Evolutionary conservation across 129 eudicot species (phyloP).

Genomic region (Ambrosia artemisiifolia): DNA sequence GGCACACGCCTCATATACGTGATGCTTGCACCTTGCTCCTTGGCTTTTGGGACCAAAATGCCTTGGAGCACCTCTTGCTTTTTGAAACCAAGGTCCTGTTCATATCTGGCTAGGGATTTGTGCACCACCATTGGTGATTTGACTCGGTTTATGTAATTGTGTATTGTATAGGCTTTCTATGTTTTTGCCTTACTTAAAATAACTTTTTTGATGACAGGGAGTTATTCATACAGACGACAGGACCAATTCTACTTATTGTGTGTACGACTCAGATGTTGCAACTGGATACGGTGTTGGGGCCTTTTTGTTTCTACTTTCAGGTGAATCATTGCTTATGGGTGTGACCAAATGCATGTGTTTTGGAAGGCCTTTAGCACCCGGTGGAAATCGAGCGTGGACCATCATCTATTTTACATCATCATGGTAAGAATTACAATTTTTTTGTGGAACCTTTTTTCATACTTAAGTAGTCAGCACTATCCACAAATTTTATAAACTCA

Average conservation of each 20-base stretch:
- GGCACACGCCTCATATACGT: no score
- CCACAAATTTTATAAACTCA: not conserved
- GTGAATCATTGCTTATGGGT: conserved; percentile 86
- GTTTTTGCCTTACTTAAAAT: not conserved
- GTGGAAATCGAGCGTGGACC: conserved; percentile 86
- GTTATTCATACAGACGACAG: conserved; percentile 35
- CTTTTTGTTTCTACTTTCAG: conserved; percentile 81
- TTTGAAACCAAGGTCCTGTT: not conserved
- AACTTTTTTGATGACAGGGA: conserved; percentile 46
- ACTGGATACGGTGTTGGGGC: conserved; percentile 89
- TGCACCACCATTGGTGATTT: not conserved
- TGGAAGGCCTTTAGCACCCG: conserved; percentile 86
- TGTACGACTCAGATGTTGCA: conserved; percentile 83
- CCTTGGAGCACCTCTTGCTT: no score
- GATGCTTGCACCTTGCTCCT: no score
- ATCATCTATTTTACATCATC: conserved; percentile 80
- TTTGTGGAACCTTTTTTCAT: not conserved
- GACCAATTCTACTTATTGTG: conserved; percentile 73
- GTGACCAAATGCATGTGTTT: conserved; percentile 95
- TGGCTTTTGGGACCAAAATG: no score
- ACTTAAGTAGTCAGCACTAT: not conserved
- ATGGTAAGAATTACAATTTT: conserved; percentile 39
- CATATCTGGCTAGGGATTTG: not conserved
- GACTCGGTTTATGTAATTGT: not conserved
- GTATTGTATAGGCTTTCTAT: not conserved